These are phyloP conservation scores for Phialocephala subalpina DNA, from an alignment of 2,329 filamentous ascomycete species.

Conservation along the genomic window DNA sequence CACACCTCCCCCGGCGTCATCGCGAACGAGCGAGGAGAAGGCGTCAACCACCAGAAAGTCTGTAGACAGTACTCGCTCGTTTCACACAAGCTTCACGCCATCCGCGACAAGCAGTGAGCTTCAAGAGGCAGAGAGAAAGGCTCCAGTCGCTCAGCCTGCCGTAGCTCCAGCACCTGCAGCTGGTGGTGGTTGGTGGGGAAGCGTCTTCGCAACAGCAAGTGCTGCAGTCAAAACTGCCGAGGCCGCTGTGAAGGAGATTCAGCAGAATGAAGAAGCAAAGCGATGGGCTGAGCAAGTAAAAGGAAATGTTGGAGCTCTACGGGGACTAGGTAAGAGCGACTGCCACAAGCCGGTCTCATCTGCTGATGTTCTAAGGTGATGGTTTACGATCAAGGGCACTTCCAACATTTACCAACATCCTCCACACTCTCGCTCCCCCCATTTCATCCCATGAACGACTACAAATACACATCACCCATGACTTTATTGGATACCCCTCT, in stretches of 20 bases:
- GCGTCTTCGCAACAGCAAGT: slow-evolving; percentile 75
- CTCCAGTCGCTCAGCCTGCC: slow-evolving; percentile 52
- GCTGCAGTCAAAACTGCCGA: slow-evolving; percentile 94
- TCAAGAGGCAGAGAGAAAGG: slow-evolving; percentile 64
- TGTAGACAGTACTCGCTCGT: slow-evolving; percentile 76
- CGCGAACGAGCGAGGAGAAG: slow-evolving; percentile 72
- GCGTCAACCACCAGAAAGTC: slow-evolving; percentile 68
- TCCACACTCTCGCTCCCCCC: slow-evolving; percentile 93
- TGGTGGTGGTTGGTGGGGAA: slow-evolving; percentile 89
- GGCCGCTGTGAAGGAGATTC: slow-evolving; percentile 91
- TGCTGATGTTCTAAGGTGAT: slow-evolving; percentile 66
- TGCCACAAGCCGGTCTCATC: not conserved
- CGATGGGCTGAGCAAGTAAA: slow-evolving; percentile 95
- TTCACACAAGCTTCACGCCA: slow-evolving; percentile 76
- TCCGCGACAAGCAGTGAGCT: slow-evolving; percentile 68
- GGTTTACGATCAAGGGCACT: slow-evolving; percentile 87
- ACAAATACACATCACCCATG: slow-evolving; percentile 96
- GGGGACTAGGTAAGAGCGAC: slow-evolving; percentile 70
- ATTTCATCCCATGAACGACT: slow-evolving; percentile 97
- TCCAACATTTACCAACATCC: slow-evolving; percentile 92
- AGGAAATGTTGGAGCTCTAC: slow-evolving; percentile 83
- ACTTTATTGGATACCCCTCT: slow-evolving; percentile 91
- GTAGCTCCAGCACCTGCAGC: slow-evolving; percentile 39
- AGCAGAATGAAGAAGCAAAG: slow-evolving; percentile 95
- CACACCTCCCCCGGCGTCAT: slow-evolving; percentile 57